These are phyloP conservation scores for Yarrowia yakushimensis DNA, from an alignment of 805 yeast genomes.

Conservation along the genomic window DNA sequence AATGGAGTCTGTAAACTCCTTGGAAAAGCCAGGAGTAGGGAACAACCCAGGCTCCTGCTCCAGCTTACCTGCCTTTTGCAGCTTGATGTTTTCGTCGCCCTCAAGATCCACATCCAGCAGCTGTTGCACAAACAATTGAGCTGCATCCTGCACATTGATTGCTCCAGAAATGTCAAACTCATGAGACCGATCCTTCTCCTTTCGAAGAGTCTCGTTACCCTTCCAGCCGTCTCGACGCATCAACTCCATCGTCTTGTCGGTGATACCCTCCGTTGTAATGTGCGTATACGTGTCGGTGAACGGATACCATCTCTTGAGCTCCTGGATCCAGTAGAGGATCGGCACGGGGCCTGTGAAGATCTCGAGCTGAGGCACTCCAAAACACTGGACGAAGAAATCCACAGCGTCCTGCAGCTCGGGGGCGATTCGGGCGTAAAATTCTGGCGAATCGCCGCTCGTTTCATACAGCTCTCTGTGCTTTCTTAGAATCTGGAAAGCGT, in stretches of 20 bases:
- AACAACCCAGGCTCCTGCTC: slow-evolving; percentile 4
- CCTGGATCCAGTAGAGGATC: slow-evolving; percentile 19
- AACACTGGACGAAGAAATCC: slow-evolving; percentile 19
- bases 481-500: slow-evolving; percentile 19
- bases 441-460: not conserved
- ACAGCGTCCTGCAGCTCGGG: slow-evolving; percentile 13
- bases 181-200: not conserved
- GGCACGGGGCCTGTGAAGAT: slow-evolving; percentile 21
- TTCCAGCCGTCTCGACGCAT: slow-evolving; percentile 7
- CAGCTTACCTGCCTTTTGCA: slow-evolving; percentile 8
- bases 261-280: slow-evolving; percentile 10
- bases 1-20: not conserved
- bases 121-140: not conserved
- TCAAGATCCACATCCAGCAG: slow-evolving; percentile 16
- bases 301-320: not conserved
- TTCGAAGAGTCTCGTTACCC: not conserved
- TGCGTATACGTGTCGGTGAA: slow-evolving; percentile 7
- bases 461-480: not conserved
- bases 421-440: not conserved
- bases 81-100: slow-evolving; percentile 17
- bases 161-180: slow-evolving; percentile 8
- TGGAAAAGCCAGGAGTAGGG: slow-evolving; percentile 11
- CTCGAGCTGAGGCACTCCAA: slow-evolving; percentile 20
- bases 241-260: slow-evolving; percentile 9
- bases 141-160: slow-evolving; percentile 9